Evolutionary conservation across 2,329 filamentous ascomycete species (phyloP), one percentile per base, ranked within the genome.

Genomic region (Talaromyces piceae): DNA sequence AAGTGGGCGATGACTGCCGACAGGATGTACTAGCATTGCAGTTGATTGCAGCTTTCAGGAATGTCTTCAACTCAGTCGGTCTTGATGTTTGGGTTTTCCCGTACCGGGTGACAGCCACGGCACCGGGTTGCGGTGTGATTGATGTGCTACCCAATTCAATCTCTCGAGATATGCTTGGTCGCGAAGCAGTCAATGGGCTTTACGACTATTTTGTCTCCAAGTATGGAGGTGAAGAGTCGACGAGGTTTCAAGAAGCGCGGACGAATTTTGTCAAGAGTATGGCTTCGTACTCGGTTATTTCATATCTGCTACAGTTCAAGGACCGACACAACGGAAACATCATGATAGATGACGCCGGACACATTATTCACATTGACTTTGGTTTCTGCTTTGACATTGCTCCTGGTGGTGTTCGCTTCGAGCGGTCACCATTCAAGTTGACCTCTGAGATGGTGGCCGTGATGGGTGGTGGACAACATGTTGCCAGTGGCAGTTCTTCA

Each of bases 341-440:
- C 75, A 98, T 98, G 94, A 84, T 98, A 57, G 91, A 98, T 67
- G 91, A 96, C 63, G 88, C 87, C 0, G 93, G 94, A 3, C 93
- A 98, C 71, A 95, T 98, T 63, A 81, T 98, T 49, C 93, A 98
- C 74, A 97, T 98, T 60, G 93, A 98, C 68, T 98, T 98, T 64
- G 93, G 93, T 8, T 99, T 98, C 79, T 97, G 91, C 73, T 98
- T 99, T 72, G 94, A 98, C 65, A 97, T 98, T 60, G 93, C 91
- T 1, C 93, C 93, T 0, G 93, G 93, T 45, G 93, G 94, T 54
- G 90, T 98, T 63, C 91, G 91, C 61, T 99, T 99, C 65, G 93
- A 99, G 75, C 86, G 93, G 22, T 93, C 93, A 0, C 93, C 93
- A 0, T 99, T 99, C 79, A 99, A 99, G 73, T 82, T 99, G 50